Evolutionary conservation across 2,329 filamentous ascomycete genomes (phyloP).

Genomic region (Exserohilum turcica): DNA sequence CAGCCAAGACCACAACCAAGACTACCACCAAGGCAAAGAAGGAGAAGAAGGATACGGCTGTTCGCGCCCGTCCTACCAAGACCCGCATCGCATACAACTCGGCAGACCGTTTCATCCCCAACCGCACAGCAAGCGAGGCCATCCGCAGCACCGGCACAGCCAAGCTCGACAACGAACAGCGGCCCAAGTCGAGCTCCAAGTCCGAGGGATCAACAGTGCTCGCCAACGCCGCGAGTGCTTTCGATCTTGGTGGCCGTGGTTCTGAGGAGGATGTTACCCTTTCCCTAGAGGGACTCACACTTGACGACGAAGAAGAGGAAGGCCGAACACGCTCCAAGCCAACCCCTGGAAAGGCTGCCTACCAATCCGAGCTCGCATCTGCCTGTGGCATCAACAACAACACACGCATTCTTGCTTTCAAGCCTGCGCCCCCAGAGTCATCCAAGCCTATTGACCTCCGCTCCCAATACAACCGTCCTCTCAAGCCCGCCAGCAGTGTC

Average conservation of each 20-base stretch:
- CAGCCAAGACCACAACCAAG: conserved; percentile 52
- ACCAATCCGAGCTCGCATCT: conserved; percentile 86
- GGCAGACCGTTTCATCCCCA: conserved; percentile 94
- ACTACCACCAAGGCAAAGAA: conserved; percentile 51
- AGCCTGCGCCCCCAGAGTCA: conserved; percentile 96
- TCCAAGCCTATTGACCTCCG: conserved; percentile 97
- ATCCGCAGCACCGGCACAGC: conserved; percentile 79
- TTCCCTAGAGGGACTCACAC: conserved; percentile 77
- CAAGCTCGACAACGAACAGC: conserved; percentile 70
- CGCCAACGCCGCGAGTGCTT: conserved; percentile 71
- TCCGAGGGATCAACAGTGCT: conserved; percentile 76
- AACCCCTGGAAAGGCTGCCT: conserved; percentile 85
- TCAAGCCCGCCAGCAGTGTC: conserved; percentile 74
- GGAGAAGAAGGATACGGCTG: conserved; percentile 40
- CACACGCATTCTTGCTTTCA: conserved; percentile 96
- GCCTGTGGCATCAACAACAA: conserved; percentile 93
- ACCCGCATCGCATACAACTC: conserved; percentile 62
- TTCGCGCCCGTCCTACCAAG: conserved; percentile 45
- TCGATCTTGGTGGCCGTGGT: conserved; percentile 65
- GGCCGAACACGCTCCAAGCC: conserved; percentile 71
- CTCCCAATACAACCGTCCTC: conserved; percentile 95
- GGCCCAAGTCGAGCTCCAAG: conserved; percentile 71
- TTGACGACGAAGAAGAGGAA: conserved; percentile 72
- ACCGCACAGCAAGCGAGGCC: conserved; percentile 86
- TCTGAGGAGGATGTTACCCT: conserved; percentile 73